A percentile compares a stretch with the other conserved stretches of the same genome.
Evolutionary conservation across 2,329 filamentous ascomycete genomes (phyloP).

Genomic region (Leptosphaerulina australis): DNA sequence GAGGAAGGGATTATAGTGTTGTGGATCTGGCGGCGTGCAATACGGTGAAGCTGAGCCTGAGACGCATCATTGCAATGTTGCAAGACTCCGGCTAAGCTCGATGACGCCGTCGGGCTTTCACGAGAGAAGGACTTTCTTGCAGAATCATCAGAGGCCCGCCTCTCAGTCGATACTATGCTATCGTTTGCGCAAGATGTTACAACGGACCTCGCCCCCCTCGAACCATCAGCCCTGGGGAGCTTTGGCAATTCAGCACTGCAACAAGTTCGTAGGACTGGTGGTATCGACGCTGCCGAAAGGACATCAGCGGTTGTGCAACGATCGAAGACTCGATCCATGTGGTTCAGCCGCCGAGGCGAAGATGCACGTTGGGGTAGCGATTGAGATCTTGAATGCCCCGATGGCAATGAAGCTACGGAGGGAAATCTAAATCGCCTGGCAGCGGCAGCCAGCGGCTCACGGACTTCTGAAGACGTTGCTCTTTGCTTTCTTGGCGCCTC

Average conservation of each 20-base stretch:
- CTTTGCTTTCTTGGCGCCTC: conserved; percentile 14
- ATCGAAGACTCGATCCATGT: conserved; percentile 18
- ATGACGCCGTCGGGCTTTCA: conserved; percentile 23
- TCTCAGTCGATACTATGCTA: background rate
- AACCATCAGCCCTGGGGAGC: background rate
- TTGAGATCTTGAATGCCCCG: conserved; percentile 29
- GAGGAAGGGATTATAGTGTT: background rate
- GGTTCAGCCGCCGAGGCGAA: conserved; percentile 26
- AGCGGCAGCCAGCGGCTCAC: conserved; percentile 13
- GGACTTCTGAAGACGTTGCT: conserved; percentile 13
- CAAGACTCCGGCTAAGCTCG: conserved; percentile 33
- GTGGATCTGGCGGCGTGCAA: conserved; percentile 1
- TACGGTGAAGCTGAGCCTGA: conserved; percentile 13
- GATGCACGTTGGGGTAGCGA: conserved; percentile 31
- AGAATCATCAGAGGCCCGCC: background rate
- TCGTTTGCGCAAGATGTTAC: background rate
- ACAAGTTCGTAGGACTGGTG: conserved; percentile 15
- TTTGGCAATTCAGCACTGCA: background rate
- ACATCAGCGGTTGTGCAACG: conserved; percentile 10
- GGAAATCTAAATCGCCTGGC: conserved; percentile 25
- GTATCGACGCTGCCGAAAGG: conserved; percentile 28
- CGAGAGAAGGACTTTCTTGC: background rate
- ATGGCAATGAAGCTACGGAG: conserved; percentile 24
- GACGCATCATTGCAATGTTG: conserved; percentile 35
- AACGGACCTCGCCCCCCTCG: background rate